A percentile compares a stretch with the other conserved stretches of the same genome.
Conservation (phyloP, 1,284 basidiomycete species). For the Coniferiporia sulphurascens region DNA sequence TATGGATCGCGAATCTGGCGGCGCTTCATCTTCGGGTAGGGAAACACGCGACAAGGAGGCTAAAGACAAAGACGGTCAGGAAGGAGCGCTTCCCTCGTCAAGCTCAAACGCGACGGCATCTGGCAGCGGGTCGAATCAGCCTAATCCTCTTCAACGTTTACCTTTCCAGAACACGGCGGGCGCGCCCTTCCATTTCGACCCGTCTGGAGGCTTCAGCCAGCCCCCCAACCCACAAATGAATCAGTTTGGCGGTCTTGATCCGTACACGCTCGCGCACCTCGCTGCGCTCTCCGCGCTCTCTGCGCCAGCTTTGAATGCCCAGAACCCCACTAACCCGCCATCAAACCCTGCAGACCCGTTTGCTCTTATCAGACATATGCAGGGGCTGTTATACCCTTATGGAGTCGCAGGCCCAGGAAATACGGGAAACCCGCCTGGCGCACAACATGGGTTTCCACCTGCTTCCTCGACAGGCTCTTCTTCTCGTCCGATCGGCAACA, state of each 20-base stretch:
- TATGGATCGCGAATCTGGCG: conserved; percentile 15
- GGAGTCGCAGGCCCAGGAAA: neutral
- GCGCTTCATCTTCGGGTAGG: neutral
- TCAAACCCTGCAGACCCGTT: conserved; percentile 3
- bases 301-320: conserved; percentile 3
- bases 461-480: neutral
- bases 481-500: neutral
- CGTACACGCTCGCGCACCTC: conserved; percentile 15
- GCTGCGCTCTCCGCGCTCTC: conserved; percentile 13
- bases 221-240: neutral
- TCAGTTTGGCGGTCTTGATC: conserved; percentile 14
- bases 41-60: neutral
- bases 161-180: neutral
- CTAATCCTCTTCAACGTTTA: neutral
- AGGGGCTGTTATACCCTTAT: conserved; percentile 6
- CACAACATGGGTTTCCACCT: no score
- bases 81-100: neutral
- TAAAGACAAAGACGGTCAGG: neutral
- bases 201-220: neutral
- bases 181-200: neutral
- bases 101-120: neutral
- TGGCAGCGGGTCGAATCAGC: neutral
- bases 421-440: neutral
- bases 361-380: conserved; percentile 11
- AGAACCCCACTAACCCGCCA: neutral